These are phyloP conservation scores for Chlamydomonas eustigma DNA, from an alignment of 139 green algal species.

Conservation along the genomic window DNA sequence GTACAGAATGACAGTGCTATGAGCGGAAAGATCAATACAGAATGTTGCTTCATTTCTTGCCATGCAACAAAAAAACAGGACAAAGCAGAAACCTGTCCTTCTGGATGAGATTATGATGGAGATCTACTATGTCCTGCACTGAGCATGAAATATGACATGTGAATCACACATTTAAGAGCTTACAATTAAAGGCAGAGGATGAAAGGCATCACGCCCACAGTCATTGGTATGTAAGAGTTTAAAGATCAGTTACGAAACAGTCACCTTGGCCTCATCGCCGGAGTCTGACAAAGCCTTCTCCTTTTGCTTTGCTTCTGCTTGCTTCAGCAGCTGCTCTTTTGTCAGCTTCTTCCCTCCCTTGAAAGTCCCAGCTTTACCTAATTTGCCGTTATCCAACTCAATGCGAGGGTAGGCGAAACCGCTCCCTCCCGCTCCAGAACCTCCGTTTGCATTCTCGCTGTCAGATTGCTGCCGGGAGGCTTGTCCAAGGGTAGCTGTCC, in stretches of 20 bases:
- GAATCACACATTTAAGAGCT: background rate
- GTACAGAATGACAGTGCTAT: background rate
- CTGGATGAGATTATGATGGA: background rate
- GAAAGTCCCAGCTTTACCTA: background rate
- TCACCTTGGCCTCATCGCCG: conserved; percentile 41
- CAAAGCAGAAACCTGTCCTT: background rate
- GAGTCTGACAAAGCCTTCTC: conserved; percentile 28
- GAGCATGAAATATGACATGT: background rate
- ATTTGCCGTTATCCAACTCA: conserved; percentile 35
- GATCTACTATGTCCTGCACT: background rate
- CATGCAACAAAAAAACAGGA: too few species aligned
- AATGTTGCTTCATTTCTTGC: background rate
- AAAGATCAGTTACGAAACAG: too few species aligned
- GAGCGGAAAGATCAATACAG: background rate
- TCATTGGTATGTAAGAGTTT: too few species aligned
- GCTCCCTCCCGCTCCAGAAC: background rate
- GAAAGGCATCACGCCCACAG: background rate
- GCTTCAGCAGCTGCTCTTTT: conserved; percentile 59
- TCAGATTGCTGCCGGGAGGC: too few species aligned
- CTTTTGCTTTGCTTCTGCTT: conserved; percentile 45
- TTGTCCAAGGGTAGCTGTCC: too few species aligned
- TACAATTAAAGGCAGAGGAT: background rate
- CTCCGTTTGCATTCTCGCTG: too few species aligned
- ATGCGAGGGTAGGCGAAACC: conserved; percentile 47
- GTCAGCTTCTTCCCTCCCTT: conserved; percentile 37